Evolutionary conservation across 2,329 filamentous ascomycete genomes (phyloP), one percentile per base, ranked within the genome.

Genomic region (Fusarium tuaranense): DNA sequence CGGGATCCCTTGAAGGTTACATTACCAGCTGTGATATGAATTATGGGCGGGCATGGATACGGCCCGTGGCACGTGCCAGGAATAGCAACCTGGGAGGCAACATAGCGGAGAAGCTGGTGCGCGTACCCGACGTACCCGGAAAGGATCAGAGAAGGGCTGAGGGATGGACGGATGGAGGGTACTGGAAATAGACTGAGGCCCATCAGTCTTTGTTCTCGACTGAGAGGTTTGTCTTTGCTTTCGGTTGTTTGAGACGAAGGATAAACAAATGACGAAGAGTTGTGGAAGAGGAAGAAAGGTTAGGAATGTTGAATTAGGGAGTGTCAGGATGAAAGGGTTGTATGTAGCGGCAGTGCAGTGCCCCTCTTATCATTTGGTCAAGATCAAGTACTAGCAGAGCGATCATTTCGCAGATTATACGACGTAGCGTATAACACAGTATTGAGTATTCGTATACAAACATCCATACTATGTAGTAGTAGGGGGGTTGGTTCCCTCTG

Each of bases 61-160:
- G 46, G 27, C 25, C 60, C 51, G 46, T 38, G 44, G 32, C 58
- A 59, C 41, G 53, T 65, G 32, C 55, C 39, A 65, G 67, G 57
- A 73, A 75, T 73, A 75, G 72, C 36, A 72, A 63, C 58, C 39
- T 62, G 41, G 27, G 27, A 55, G 48, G 48, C 60, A 59, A 41
- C 22, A 36, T 62, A 70, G 63, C 59, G 62, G 66, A 64, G 66
- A 63, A 30, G 16, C 60, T 62, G 55, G 63, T 63, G 72, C 44
- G 32, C 36, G 22, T 20, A 22, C 16, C 34, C 48, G 59, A 41
- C n/a, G 16, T 32, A 22, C 9, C 46, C 39, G 46, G 51, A 36
- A 65, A 71, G 60, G 36, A 62, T 58, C 60, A n/a, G 30, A 57
- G 25, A 41, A 44, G 25, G 57, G 32, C 34, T 59, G 57, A 39